These are phyloP conservation scores for Penicillium aurantiogriseum DNA, from an alignment of 2,329 filamentous ascomycete genomes.

Conservation along the genomic window DNA sequence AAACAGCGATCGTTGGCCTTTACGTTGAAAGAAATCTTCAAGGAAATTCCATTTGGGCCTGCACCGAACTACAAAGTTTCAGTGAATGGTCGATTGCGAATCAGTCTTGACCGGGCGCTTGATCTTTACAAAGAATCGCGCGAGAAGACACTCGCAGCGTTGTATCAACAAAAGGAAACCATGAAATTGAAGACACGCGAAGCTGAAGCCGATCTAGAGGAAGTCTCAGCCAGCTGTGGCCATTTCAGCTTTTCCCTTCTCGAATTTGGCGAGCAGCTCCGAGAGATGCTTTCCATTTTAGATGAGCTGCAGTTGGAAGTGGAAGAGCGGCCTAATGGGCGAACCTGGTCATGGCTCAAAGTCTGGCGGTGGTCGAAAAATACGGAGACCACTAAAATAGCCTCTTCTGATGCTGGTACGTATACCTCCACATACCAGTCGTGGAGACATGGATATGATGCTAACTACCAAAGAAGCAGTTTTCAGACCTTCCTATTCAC, in stretches of 20 bases:
- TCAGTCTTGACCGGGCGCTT: slow-evolving; percentile 77
- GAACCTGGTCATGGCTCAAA: slow-evolving; percentile 80
- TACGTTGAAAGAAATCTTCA: slow-evolving; percentile 82
- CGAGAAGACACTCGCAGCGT: slow-evolving; percentile 69
- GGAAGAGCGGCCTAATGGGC: slow-evolving; percentile 60
- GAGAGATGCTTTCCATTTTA: slow-evolving; percentile 75
- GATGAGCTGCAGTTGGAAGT: slow-evolving; percentile 75
- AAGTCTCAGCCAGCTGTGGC: slow-evolving; percentile 95
- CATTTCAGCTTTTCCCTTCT: slow-evolving; percentile 92
- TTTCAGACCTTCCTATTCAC: not conserved
- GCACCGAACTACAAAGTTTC: slow-evolving; percentile 66
- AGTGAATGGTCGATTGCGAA: slow-evolving; percentile 75
- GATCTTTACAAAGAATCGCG: slow-evolving; percentile 74
- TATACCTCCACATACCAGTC: not conserved
- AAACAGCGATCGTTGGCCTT: slow-evolving; percentile 79
- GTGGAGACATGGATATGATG: not conserved
- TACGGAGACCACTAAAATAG: slow-evolving; percentile 11
- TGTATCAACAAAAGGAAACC: slow-evolving; percentile 79
- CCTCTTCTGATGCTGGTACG: slow-evolving; percentile 32
- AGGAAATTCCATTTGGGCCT: slow-evolving; percentile 77
- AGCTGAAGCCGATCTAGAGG: slow-evolving; percentile 89
- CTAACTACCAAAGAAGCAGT: not conserved
- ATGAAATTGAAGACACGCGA: slow-evolving; percentile 64
- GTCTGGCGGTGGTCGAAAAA: slow-evolving; percentile 61
- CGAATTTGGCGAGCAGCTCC: slow-evolving; percentile 87